Evolutionary conservation across 2,329 filamentous ascomycete genomes (phyloP), one percentile per base, ranked within the genome.

Genomic region (Sarocladiaceae sp.): DNA sequence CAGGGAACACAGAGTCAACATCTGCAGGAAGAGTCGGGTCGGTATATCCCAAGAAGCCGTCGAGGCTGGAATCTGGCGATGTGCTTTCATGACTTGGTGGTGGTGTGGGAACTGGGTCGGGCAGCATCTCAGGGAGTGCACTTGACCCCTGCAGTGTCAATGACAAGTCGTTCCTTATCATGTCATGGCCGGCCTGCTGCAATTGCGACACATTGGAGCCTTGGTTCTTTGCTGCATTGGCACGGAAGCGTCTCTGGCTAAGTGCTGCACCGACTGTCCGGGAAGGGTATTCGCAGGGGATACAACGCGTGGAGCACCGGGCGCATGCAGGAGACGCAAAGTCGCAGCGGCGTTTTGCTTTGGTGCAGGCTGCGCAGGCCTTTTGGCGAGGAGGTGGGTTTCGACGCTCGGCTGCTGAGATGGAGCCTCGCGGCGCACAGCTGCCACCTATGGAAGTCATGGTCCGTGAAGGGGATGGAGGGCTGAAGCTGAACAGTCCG

Each of bases 291-390:
- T 63, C 53, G 56, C 78, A 81, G 1, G 54, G 41, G 1, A 79
- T 55, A 2, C 60, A 58, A 21, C 74, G 67, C 45, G 70, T 68
- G 0, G 59, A 55, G 53, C 78, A 82, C 33, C 78, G 67, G 13
- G 68, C 58, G 51, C 78, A 82, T 11, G 65, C 54, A 2, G 76
- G 77, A 12, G 67, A 54, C 15, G 64, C 66, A 29, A 73, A 67
- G 50, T 76, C 72, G 55, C 78, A 81, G 37, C 71, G 72, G 12
- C 77, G 68, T 56, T 80, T 81, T 19, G 76, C 68, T 51, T 68
- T 71, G 39, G 70, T 76, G 59, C 78, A 81, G 19, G 70, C 68
- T 3, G 67, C 61, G 52, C 77, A 82, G 3, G 78, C 74, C 58
- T 78, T 80, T 37, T 75, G 72, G 46, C 69, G 59, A 4, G 67